These are phyloP conservation scores for Phytophthora capsici DNA, from an alignment of 352 stramenopile genomes.

Conservation along the genomic window DNA sequence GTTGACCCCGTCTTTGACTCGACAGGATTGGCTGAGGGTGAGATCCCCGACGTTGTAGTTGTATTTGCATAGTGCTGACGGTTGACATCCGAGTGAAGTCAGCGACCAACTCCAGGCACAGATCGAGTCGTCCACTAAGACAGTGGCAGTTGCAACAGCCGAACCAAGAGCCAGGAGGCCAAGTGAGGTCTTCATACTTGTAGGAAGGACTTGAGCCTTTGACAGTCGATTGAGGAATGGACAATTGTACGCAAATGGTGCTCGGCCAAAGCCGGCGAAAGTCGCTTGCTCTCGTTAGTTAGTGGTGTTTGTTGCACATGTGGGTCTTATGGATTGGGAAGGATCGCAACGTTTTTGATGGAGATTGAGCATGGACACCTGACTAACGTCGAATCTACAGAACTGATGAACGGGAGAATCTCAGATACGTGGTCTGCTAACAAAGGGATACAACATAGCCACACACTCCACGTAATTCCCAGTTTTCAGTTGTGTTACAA, in stretches of 20 bases:
- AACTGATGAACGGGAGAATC: neutral
- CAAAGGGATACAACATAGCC: neutral
- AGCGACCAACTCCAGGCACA: conserved; percentile 37
- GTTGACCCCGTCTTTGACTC: conserved; percentile 46
- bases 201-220: neutral
- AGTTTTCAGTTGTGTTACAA: neutral
- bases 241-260: neutral
- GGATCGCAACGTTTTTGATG: neutral
- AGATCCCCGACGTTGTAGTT: conserved; percentile 49
- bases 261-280: neutral
- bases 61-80: conserved; percentile 40
- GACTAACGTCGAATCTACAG: neutral
- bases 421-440: neutral
- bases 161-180: conserved; percentile 11
- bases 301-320: neutral
- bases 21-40: conserved; percentile 50
- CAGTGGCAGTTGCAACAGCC: conserved; percentile 19
- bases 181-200: conserved; percentile 15
- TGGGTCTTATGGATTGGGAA: neutral
- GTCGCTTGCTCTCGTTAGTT: neutral
- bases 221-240: conserved; percentile 15
- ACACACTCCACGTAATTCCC: neutral
- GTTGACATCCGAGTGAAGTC: conserved; percentile 33
- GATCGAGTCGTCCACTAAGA: conserved; percentile 42
- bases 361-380: neutral